Conservation (phyloP, 495 filamentous ascomycete genomes). For the Aspergillus olivimuriae region DNA sequence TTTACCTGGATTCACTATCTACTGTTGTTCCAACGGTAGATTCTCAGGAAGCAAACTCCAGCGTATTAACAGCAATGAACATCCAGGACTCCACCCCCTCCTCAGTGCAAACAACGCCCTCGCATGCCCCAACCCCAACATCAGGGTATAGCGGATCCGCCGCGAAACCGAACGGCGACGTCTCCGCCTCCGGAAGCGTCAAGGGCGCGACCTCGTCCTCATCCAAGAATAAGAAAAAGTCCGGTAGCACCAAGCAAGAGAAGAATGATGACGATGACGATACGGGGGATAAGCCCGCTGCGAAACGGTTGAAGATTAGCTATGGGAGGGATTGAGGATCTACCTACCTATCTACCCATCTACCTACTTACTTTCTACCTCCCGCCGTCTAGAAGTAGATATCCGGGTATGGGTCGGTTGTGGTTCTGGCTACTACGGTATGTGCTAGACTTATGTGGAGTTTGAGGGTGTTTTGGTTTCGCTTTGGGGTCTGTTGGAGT, state of each 20-base stretch:
- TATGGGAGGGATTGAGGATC: constrained; percentile 39
- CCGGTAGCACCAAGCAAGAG: constrained; percentile 24
- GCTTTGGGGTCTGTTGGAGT: constrained; percentile 1
- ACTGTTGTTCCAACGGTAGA: too few relatives aligned
- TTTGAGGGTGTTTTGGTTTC: neutral
- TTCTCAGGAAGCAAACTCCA: too few relatives aligned
- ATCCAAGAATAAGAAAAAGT: constrained; percentile 45
- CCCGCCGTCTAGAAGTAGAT: too few relatives aligned
- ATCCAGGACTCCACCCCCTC: constrained; percentile 44
- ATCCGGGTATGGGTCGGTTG: too few relatives aligned
- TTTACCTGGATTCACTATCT: too few relatives aligned
- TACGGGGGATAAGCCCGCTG: constrained; percentile 37
- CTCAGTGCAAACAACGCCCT: constrained; percentile 42
- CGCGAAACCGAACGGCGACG: constrained; percentile 24
- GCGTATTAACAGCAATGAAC: too few relatives aligned
- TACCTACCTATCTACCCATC: too few relatives aligned
- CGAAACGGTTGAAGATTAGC: constrained; percentile 47
- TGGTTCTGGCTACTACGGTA: too few relatives aligned
- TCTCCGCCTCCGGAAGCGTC: constrained; percentile 20
- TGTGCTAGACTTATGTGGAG: too few relatives aligned
- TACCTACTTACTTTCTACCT: too few relatives aligned
- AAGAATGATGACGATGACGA: constrained; percentile 37
- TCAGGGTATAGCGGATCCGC: constrained; percentile 33
- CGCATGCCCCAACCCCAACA: constrained; percentile 44
- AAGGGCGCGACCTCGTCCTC: constrained; percentile 17